Evolutionary conservation across 1,284 basidiomycete species (phyloP).

Genomic region (Tilletia horrida): DNA sequence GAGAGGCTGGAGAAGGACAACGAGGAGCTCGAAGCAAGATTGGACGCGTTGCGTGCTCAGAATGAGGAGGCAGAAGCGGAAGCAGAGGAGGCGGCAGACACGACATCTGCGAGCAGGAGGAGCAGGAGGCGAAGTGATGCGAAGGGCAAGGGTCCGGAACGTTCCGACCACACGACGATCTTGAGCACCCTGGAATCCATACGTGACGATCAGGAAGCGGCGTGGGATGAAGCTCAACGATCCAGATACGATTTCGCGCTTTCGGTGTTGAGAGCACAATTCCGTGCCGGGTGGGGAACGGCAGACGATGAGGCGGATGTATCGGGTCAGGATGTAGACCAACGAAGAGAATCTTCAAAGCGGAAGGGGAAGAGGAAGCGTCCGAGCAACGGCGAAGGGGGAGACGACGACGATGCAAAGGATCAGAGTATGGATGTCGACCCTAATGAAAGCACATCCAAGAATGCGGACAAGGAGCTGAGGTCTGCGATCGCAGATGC

Average conservation of each 20-base stretch:
- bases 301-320: background rate
- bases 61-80: background rate
- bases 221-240: constrained; percentile 3
- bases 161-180: too few species aligned
- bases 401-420: background rate
- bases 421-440: background rate
- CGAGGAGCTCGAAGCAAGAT: background rate
- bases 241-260: background rate
- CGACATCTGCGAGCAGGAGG: background rate
- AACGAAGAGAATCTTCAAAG: background rate
- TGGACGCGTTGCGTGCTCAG: background rate
- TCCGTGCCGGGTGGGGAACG: background rate
- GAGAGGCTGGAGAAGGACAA: constrained; percentile 10
- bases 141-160: background rate
- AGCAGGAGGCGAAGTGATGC: background rate
- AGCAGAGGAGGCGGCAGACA: background rate
- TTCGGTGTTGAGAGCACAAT: background rate
- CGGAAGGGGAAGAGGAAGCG: constrained; percentile 9
- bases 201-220: background rate
- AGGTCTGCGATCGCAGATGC: constrained; percentile 6
- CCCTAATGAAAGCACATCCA: too few species aligned
- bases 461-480: background rate
- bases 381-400: background rate
- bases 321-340: background rate
- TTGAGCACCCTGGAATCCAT: too few species aligned